Conservation (phyloP, 139 green algal genomes). For the Zygnema circumcarinatum region DNA sequence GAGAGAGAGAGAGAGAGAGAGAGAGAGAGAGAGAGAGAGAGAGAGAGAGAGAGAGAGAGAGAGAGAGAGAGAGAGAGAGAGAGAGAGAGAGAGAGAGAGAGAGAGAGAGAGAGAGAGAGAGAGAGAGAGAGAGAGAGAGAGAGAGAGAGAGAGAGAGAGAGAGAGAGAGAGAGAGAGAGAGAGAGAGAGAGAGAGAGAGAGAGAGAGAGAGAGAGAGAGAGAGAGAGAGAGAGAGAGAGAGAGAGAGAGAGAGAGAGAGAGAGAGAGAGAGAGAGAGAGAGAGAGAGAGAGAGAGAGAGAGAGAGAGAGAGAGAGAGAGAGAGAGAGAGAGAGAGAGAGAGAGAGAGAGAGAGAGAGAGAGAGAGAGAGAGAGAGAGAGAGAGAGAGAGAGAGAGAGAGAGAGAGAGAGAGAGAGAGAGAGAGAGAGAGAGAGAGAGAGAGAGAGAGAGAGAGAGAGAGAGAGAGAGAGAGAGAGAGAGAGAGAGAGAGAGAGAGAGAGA, state of each 20-base stretch:
- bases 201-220: not conserved
- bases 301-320: not conserved
- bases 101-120: not conserved
- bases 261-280: not conserved
- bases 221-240: not conserved
- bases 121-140: not conserved
- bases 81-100: not conserved
- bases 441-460: conserved; percentile 12
- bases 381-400: conserved; percentile 1
- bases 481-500: not conserved
- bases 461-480: not conserved
- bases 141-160: not conserved
- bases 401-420: not conserved
- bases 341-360: conserved; percentile 7
- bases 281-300: not conserved
- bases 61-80: not conserved
- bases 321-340: not conserved
- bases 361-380: not conserved
- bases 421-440: not conserved
- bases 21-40: not conserved
- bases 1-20: not conserved
- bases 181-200: conserved; percentile 13
- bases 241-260: not conserved
- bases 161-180: not conserved
- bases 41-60: not conserved